Evolutionary conservation across 441 rosid species (phyloP), one percentile per base, ranked within the genome.

Genomic region (Omphalea diandra): DNA sequence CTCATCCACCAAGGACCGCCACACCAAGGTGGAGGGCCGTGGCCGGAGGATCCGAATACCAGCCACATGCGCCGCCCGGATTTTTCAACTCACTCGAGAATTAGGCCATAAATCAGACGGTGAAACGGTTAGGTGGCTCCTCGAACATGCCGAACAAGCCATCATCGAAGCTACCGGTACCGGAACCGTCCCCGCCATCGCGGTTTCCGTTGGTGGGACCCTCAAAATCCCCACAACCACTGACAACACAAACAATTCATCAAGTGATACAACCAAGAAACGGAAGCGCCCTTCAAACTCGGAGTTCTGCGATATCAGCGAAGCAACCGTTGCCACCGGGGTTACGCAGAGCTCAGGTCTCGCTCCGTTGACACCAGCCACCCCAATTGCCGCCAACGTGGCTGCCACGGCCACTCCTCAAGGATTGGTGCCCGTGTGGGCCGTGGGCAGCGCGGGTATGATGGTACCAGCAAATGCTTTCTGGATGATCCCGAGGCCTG

Each of bases 31-130:
- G 7, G 88, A 87, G 77, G 91, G 95, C 22, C 85, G 91, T 14
- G 88, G 91, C 31, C 83, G 94, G 9, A 85, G 90, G 82, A 79
- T 89, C 62, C 80, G 95, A 72, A 79, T 89, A 66, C 87, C 88
- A 49, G 83, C 88, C 12, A 74, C 86, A 5, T 87, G 89, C 63
- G 90, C 91, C 0, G 91, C 95, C 1, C 80, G 90, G 74, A 74
- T 89, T 63, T 86, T 81, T 74, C 89, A 87, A 44, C 77, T 89
- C 15, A 87, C 95, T 50, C 75, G 85, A 41, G 95, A 87, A 56
- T 80, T 87, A 59, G 90, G 91, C 68, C 91, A 87, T 55, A 88
- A 84, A 76, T 77, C 91, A 20, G 91, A 86, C 67, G 94, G 94
- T 0, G 90, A 89, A 77, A 89, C 92, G 68, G 81, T 89, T 41